Base-by-base conservation (phyloP, 75 land plant species). In the Cryptomeria japonica region DNA sequence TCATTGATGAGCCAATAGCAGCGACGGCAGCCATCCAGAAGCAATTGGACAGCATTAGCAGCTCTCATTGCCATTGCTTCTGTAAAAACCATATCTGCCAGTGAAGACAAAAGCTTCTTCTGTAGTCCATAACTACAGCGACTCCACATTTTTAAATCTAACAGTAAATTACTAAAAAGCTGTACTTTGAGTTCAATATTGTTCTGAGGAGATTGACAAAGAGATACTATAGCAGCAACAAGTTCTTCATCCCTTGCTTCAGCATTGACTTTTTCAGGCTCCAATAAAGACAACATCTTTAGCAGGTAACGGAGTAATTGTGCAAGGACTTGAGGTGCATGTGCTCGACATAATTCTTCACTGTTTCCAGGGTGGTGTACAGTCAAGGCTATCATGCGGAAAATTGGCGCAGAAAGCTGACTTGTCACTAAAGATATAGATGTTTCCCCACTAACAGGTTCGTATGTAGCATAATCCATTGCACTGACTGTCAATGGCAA, bases 21-120 rank as follows among this genome's bases (percentile, higher is more conserved):
- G 70, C 92, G 92, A 80, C 99, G 92, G 87, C 97, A 97, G 82
- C 99, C 99, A 95, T 98, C 99, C 86, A 98, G 93, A 83, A 98
- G 99, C 95, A 95, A 91, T 86, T 97, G 99, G 56, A 98, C 88
- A 72, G 99, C 99, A 94, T 97, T 97, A 28, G 99, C 99, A 87
- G 96, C 95, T 44, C 99, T 90, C 99, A 98, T 95, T 41, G 93
- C 94, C 41, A 91, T 90, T 70, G 97, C 85, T 88, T 98, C 99
- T 37, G 97, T 93, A 89, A 98, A 97, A 87, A 97, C 99, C 99
- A 98, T 97, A 87, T 98, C 99, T 82, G 99, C 95, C 89, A 98
- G 96, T 46, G 99, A 93, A 42, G 99, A 98, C 0, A 98, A 91
- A 84, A 98, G 95, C 90, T 97, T 98, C 87, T 98, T 98, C 78